Evolutionary conservation across 1,139 yeast genomes (phyloP), one percentile per base, ranked within the genome.

Genomic region (Geotrichum siamense): DNA sequence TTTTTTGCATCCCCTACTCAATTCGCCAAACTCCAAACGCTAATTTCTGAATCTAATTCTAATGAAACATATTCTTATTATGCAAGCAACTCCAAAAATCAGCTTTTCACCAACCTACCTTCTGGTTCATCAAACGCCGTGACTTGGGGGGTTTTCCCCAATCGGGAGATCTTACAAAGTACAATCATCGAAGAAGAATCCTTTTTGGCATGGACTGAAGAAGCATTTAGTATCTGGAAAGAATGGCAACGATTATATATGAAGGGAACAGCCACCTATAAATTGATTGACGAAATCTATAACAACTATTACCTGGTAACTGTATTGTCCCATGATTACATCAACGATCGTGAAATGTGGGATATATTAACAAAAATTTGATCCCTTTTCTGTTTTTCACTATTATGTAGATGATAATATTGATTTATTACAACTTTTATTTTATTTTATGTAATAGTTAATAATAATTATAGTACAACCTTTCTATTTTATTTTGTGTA

Each of bases 71-170:
- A 17, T 15, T 78, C 87, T 8, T 87, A 79, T 62, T 89, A 82
- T 61, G 72, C 75, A 27, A 89, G 93, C 33, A 86, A 81, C 58
- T 74, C 40, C 34, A 51, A 63, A 2, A 81, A 81, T 1, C 58
- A 65, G n/a, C 76, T 85, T 51, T 66, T 69, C 26, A 75, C 89
- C 2, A 83, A 82, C 54, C 64, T 82, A 57, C 71, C 72, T 0
- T 56, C 63, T 1, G 67, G 65, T 13, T 64, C 69, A 13, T 71
- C 81, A 3, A 79, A 81, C 54, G 95, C 93, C 20, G 93, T 91
- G 8, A 91, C 97, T 0, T 91, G 96, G 96, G 96, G 96, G 47
- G 94, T 83, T 2, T 87, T 89, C 69, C 94, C 94, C 2, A 82
- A 80, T 63, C 75, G 84, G 53, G 94, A 85, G 59, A 79, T 85